Evolutionary conservation across 148 eudicot species (phyloP), one percentile per base, ranked within the genome.

Genomic region (Rhododendron vialii): DNA sequence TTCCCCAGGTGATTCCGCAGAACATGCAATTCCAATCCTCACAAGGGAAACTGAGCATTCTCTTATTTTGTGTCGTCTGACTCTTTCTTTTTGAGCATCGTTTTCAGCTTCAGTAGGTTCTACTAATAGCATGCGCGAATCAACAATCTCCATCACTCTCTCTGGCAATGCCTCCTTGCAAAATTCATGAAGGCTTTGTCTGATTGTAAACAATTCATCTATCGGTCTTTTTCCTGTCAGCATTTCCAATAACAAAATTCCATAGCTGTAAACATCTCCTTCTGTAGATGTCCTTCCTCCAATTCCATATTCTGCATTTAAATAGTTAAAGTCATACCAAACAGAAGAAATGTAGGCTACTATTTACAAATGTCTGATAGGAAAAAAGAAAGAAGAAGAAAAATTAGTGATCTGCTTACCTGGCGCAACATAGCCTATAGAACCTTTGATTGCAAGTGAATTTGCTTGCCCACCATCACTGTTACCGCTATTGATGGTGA

Each of bases 11-110:
- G 82, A 48, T 80, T 80, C 63, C 50, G 36, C 5, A 50, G 82
- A 80, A 80, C 82, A 80, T 47, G 61, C 82, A 50, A 80, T 33
- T 6, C 82, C 82, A 50, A 80, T 80, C 36, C 61, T 80, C 51
- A 26, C 4, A n/a, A 80, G 33, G 3, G 82, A 80, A 80, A 11
- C 0, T 20, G 50, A 26, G 22, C 82, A 26, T 12, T 50, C 82
- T 3, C n/a, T 80, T 7, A 48, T 48, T 80, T 76, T 80, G 65
- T n/a, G 26, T 59, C 1, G 65, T 59, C 65, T 24, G 1, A 0
- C 38, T 36, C 3, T 36, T 36, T 36, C 38, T 0, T 36, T 36
- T 2, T 36, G 38, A 36, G 38, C 38, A 5, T 38, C 0, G 7
- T 38, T 38, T 38, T 38, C 43, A 38, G 0, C 43, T 38, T 38